These are phyloP conservation scores for Clavispora vitiphila DNA, from an alignment of 805 yeast species.

Conservation along the genomic window DNA sequence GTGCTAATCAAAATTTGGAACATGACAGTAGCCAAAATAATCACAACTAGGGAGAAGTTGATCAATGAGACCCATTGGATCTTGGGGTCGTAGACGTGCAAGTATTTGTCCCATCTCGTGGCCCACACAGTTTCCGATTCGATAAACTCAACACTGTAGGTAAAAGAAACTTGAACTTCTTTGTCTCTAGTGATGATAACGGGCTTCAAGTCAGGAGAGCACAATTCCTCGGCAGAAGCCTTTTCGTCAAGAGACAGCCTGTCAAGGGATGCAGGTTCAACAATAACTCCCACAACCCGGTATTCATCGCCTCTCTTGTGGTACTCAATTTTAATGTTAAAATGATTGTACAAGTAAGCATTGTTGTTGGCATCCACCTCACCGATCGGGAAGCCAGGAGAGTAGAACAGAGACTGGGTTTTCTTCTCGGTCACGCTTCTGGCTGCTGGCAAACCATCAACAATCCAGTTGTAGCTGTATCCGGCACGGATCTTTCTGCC, in stretches of 20 bases:
- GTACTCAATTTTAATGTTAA: conserved; percentile 72
- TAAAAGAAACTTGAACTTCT: conserved; percentile 60
- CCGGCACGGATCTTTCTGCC: conserved; percentile 76
- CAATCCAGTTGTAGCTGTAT: conserved; percentile 84
- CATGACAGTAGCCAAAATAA: conserved; percentile 71
- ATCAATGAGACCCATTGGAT: conserved; percentile 94
- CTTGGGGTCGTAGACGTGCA: conserved; percentile 86
- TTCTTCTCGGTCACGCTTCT: conserved; percentile 50
- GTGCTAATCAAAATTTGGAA: conserved; percentile 75
- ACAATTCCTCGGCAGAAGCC: conserved; percentile 24
- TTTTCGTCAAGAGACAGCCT: conserved; percentile 20
- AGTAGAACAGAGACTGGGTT: conserved; percentile 61
- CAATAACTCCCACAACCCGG: conserved; percentile 89
- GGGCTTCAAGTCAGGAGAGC: conserved; percentile 31
- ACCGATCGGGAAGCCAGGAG: conserved; percentile 81
- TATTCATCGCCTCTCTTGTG: conserved; percentile 66
- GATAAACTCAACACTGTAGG: conserved; percentile 77
- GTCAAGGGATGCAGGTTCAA: conserved; percentile 59
- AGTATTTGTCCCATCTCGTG: conserved; percentile 96
- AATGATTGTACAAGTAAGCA: conserved; percentile 76
- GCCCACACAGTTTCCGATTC: conserved; percentile 85
- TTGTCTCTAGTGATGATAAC: conserved; percentile 46
- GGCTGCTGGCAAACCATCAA: conserved; percentile 95
- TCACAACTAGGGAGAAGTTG: conserved; percentile 77
- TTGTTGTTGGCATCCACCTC: conserved; percentile 49